Percentiles rank a stretch among this genome's conserved stretches.
Evolutionary conservation across 1,139 yeast species (phyloP).

Genomic region (Taphrina confusa): DNA sequence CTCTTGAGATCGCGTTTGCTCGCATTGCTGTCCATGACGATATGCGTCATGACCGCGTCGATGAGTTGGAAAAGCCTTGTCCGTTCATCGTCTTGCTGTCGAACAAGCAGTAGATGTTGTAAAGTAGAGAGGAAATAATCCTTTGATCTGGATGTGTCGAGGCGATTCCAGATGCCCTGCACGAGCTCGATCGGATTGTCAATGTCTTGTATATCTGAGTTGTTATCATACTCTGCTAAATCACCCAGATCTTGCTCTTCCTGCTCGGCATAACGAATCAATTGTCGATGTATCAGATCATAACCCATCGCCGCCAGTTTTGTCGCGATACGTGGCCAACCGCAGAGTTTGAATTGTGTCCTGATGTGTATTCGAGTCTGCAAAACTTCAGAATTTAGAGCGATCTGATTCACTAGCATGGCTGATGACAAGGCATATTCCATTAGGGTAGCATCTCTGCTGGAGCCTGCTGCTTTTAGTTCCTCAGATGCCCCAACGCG

Average conservation of each 20-base stretch:
- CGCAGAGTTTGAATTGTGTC: conserved; percentile 74
- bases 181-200: conserved; percentile 73
- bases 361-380: conserved; percentile 73
- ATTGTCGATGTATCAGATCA: conserved; percentile 65
- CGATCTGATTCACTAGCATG: conserved; percentile 71
- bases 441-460: conserved; percentile 68
- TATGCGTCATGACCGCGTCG: conserved; percentile 79
- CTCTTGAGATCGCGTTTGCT: conserved; percentile 21
- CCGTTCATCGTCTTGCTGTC: conserved; percentile 59
- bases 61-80: conserved; percentile 72
- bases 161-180: conserved; percentile 66
- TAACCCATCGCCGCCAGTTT: conserved; percentile 64
- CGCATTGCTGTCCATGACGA: conserved; percentile 55
- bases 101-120: conserved; percentile 72
- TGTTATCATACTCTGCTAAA: conserved; percentile 47
- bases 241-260: conserved; percentile 66
- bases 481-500: conserved; percentile 94
- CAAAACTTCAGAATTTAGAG: conserved; percentile 65
- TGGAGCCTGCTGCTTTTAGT: conserved; percentile 60
- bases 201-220: conserved; percentile 53
- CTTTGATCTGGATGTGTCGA: conserved; percentile 68
- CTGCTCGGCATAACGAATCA: conserved; percentile 66
- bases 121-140: conserved; percentile 72
- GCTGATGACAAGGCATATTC: conserved; percentile 82
- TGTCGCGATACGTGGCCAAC: conserved; percentile 63